Conservation (phyloP, 2,329 filamentous ascomycete genomes). For the Aspergillaceae sp. region DNA sequence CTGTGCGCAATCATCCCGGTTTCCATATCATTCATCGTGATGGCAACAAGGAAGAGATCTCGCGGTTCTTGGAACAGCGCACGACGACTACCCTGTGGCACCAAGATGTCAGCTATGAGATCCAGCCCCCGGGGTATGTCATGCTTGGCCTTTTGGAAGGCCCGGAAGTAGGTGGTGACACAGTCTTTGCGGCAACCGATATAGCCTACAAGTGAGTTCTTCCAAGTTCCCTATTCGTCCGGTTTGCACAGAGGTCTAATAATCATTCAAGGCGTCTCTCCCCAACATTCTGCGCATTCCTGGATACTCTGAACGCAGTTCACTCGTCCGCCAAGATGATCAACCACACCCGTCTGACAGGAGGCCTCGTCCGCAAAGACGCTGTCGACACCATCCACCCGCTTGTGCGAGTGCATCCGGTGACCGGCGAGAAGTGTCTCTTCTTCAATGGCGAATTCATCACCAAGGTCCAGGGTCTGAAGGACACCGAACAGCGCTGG, state of each 20-base stretch:
- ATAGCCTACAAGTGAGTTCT: constrained; percentile 35
- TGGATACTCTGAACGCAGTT: constrained; percentile 27
- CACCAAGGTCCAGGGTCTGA: constrained; percentile 40
- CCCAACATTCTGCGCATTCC: constrained; percentile 40
- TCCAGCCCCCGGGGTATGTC: constrained; percentile 41
- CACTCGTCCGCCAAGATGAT: constrained; percentile 40
- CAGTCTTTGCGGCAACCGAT: constrained; percentile 39
- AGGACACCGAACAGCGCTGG: constrained; percentile 39
- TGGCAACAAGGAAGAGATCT: constrained; percentile 37
- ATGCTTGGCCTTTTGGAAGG: constrained; percentile 43
- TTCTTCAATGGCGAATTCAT: constrained; percentile 45
- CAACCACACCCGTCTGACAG: constrained; percentile 32
- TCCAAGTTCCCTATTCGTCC: background rate
- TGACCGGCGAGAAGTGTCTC: constrained; percentile 41
- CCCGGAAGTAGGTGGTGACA: constrained; percentile 44
- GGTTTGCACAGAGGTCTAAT: background rate
- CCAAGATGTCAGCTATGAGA: constrained; percentile 43
- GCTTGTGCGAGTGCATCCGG: constrained; percentile 40
- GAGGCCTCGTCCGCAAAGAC: constrained; percentile 37
- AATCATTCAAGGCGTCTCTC: constrained; percentile 31
- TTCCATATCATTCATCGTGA: constrained; percentile 42
- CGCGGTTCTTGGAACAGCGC: constrained; percentile 35
- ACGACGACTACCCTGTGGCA: constrained; percentile 43
- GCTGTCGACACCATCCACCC: constrained; percentile 39
- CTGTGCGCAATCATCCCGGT: constrained; percentile 33